Conservation (phyloP, 1,284 basidiomycete genomes). For the Stereum hirsutum region DNA sequence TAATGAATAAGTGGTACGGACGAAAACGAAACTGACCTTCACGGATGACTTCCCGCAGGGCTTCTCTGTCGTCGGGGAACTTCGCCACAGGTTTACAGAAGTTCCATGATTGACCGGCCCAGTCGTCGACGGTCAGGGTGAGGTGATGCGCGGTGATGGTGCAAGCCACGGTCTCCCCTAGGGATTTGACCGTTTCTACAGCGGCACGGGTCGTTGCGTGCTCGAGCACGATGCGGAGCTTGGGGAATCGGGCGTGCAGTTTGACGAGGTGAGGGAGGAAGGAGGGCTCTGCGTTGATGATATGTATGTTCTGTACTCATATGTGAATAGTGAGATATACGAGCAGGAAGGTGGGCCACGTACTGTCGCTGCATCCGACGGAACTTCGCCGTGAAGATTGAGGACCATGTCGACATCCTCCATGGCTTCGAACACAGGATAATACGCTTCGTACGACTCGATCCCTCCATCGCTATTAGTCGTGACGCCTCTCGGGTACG, state of each 20-base stretch:
- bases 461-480: constrained; percentile 97
- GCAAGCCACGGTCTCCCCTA: constrained; percentile 88
- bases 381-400: constrained; percentile 96
- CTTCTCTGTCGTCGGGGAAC: constrained; percentile 85
- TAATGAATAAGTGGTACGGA: neutral
- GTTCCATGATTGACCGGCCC: constrained; percentile 93
- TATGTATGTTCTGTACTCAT: constrained; percentile 69
- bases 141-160: constrained; percentile 98
- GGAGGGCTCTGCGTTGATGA: constrained; percentile 88
- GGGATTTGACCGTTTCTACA: constrained; percentile 82
- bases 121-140: constrained; percentile 91
- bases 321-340: neutral
- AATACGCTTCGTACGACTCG: constrained; percentile 93
- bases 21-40: constrained; percentile 44
- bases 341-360: constrained; percentile 17
- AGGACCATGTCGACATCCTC: constrained; percentile 90
- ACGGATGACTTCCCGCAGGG: constrained; percentile 74
- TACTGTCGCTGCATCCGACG: constrained; percentile 77
- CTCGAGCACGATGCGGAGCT: constrained; percentile 92
- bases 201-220: constrained; percentile 98
- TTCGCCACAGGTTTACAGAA: constrained; percentile 99
- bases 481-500: constrained; percentile 95
- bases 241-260: constrained; percentile 84
- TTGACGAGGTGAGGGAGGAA: constrained; percentile 87
- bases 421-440: constrained; percentile 94